phyloP scores from a whole-genome alignment of 2,329 filamentous ascomycete genomes.

The Coniochaeta sp. region DNA sequence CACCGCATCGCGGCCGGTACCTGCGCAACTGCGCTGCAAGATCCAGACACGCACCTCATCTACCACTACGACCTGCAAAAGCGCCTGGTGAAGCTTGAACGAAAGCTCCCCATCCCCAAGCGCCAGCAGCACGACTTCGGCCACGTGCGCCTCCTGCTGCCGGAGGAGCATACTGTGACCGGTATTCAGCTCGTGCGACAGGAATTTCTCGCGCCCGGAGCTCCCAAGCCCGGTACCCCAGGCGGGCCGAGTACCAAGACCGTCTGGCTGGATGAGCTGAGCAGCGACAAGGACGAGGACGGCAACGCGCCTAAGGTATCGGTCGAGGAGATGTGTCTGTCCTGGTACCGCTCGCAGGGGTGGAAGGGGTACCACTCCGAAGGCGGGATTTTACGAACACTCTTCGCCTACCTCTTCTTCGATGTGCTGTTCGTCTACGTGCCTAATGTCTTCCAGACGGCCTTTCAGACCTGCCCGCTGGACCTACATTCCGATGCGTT shows the following conservation, averaged over 20 bases:
- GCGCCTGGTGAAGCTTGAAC: conserved; percentile 85
- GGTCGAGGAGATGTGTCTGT: conserved; percentile 92
- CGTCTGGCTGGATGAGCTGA: conserved; percentile 71
- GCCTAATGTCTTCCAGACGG: conserved; percentile 94
- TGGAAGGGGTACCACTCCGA: conserved; percentile 96
- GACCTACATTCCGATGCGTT: conserved; percentile 93
- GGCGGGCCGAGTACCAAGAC: conserved; percentile 58
- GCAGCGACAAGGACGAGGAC: conserved; percentile 31
- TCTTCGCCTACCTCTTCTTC: conserved; percentile 87
- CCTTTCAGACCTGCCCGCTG: conserved; percentile 87
- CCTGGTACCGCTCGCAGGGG: conserved; percentile 70
- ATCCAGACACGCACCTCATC: conserved; percentile 82
- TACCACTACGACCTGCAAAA: conserved; percentile 95
- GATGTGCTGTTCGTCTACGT: conserved; percentile 90
- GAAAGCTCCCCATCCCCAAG: conserved; percentile 70
- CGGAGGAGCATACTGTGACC: conserved; percentile 65
- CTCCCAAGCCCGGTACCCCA: conserved; percentile 16
- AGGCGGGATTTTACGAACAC: conserved; percentile 82
- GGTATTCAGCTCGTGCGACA: conserved; percentile 68
- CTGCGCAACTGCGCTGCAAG: conserved; percentile 80
- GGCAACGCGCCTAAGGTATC: conserved; percentile 56
- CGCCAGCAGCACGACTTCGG: conserved; percentile 88
- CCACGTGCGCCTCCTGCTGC: conserved; percentile 70
- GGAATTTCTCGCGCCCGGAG: background rate
- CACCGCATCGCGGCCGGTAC: conserved; percentile 67